These are phyloP conservation scores for Acanthamoeba quina DNA, from an alignment of 208 protist species.

Conservation along the genomic window DNA sequence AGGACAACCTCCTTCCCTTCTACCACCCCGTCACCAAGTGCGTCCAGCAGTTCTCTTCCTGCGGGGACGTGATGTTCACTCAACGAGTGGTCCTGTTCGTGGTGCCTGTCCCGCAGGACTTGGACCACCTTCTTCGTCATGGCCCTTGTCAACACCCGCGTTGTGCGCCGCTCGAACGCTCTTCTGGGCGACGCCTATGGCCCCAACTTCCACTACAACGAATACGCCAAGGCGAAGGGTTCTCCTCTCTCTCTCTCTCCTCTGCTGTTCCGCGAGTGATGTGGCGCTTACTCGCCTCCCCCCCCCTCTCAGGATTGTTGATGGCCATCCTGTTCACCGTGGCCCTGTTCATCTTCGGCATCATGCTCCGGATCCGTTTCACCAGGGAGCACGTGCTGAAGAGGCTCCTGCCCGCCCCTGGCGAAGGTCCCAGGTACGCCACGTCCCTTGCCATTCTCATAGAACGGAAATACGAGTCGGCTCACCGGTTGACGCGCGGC, in stretches of 20 bases:
- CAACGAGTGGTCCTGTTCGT: neutral
- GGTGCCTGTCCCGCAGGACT: neutral
- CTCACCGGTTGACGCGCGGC: neutral
- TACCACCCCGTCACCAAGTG: conserved; percentile 39
- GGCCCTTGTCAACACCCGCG: conserved; percentile 68
- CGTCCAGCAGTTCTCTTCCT: neutral
- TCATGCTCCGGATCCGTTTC: conserved; percentile 19
- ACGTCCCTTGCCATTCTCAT: too few relatives aligned
- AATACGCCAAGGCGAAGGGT: neutral
- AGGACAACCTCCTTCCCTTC: conserved; percentile 2
- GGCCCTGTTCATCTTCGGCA: neutral
- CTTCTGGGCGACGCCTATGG: conserved; percentile 68
- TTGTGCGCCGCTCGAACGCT: conserved; percentile 72
- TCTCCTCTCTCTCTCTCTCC: neutral
- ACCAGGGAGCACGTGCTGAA: conserved; percentile 27
- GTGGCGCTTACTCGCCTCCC: neutral
- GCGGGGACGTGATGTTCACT: neutral
- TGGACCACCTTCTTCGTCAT: conserved; percentile 64
- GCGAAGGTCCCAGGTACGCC: conserved; percentile 47
- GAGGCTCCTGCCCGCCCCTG: conserved; percentile 3
- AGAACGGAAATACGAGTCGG: neutral
- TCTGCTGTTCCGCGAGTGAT: neutral
- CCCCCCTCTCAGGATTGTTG: neutral
- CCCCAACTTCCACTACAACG: conserved; percentile 62
- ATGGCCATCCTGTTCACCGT: conserved; percentile 2